Evolutionary conservation across 495 filamentous ascomycete species (phyloP).

Genomic region (Filosporella fistucella): DNA sequence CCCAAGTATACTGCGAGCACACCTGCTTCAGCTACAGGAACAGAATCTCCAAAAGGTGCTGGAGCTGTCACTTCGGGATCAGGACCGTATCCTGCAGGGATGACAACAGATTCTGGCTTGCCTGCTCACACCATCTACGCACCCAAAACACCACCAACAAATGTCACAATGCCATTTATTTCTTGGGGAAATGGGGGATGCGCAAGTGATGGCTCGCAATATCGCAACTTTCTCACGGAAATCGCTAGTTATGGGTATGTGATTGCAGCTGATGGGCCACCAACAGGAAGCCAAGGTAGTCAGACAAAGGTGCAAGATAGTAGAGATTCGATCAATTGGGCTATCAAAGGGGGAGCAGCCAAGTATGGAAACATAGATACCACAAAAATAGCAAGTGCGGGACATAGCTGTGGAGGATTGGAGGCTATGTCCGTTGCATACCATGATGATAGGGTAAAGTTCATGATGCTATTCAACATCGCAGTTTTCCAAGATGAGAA

Average conservation of each 20-base stretch:
- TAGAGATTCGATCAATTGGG: constrained; percentile 7
- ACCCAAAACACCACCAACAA: background rate
- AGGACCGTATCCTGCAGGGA: constrained; percentile 22
- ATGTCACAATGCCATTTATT: constrained; percentile 3
- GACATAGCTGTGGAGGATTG: constrained; percentile 14
- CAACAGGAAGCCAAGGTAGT: background rate
- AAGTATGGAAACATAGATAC: constrained; percentile 13
- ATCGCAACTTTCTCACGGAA: constrained; percentile 4
- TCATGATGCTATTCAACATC: constrained; percentile 10
- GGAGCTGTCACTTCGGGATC: constrained; percentile 17
- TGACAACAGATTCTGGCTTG: background rate
- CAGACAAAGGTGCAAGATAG: background rate
- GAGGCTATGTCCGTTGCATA: constrained; percentile 7
- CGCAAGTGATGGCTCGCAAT: constrained; percentile 2
- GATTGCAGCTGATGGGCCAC: constrained; percentile 6
- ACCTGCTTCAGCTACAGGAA: constrained; percentile 12
- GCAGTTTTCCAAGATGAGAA: constrained; percentile 4
- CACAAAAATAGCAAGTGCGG: constrained; percentile 7
- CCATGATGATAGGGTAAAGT: constrained; percentile 8
- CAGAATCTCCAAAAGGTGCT: constrained; percentile 16
- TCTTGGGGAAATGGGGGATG: constrained; percentile 6
- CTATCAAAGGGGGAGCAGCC: background rate
- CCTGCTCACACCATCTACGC: constrained; percentile 12
- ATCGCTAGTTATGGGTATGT: constrained; percentile 8
- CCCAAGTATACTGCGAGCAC: background rate